These are phyloP conservation scores for Cercospora sesami DNA, from an alignment of 2,329 filamentous ascomycete genomes.

Conservation along the genomic window DNA sequence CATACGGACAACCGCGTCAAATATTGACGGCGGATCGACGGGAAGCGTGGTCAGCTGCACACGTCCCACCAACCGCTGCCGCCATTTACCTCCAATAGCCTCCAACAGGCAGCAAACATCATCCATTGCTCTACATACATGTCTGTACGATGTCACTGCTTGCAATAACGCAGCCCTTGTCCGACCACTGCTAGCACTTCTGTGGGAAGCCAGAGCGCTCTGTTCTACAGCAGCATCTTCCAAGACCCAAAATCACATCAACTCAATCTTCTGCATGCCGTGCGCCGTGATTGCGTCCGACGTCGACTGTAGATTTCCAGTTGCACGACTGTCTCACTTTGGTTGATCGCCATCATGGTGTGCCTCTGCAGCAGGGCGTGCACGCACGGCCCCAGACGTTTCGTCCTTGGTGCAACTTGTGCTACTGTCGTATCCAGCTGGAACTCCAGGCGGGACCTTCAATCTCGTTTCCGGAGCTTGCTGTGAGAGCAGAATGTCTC, in stretches of 20 bases:
- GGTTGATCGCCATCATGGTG: background rate
- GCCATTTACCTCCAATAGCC: background rate
- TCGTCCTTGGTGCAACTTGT: background rate
- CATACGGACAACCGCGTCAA: background rate
- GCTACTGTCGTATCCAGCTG: constrained; percentile 1
- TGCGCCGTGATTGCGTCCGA: background rate
- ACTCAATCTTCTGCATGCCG: background rate
- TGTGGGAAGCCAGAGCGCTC: background rate
- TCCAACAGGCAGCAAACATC: background rate
- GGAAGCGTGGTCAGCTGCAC: background rate
- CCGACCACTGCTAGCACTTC: background rate
- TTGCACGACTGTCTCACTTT: background rate
- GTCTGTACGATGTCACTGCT: background rate
- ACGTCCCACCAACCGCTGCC: background rate
- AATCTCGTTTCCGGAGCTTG: constrained; percentile 24
- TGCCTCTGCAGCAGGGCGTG: background rate
- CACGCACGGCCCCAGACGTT: background rate
- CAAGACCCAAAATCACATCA: background rate
- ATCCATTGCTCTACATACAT: background rate
- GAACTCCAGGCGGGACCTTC: constrained; percentile 19
- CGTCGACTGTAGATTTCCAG: background rate
- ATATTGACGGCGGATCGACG: background rate
- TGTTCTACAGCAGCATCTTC: background rate
- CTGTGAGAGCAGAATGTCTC: constrained; percentile 28
- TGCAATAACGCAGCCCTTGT: background rate